These are phyloP conservation scores for Wallemia mellicola DNA, from an alignment of 1,284 basidiomycete genomes.

Conservation along the genomic window DNA sequence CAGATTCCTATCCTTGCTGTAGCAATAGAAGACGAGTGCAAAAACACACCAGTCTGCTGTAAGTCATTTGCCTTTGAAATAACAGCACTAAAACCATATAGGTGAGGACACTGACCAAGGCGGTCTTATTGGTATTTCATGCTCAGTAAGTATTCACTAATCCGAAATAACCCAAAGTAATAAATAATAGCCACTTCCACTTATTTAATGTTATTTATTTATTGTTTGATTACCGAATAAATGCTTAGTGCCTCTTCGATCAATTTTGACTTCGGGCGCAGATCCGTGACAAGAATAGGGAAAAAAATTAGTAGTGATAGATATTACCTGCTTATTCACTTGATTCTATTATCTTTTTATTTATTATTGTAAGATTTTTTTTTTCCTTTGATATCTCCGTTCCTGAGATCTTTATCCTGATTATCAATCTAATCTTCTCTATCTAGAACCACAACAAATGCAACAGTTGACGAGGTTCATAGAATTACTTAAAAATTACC, in stretches of 20 bases:
- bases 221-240: background rate
- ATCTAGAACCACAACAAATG: background rate
- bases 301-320: no score
- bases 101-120: background rate
- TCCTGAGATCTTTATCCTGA: background rate
- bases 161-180: no score
- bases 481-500: background rate
- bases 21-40: background rate
- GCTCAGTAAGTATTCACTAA: background rate
- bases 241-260: no score
- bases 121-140: background rate
- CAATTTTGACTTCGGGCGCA: no score
- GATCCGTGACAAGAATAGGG: no score
- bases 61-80: background rate
- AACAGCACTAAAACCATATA: background rate
- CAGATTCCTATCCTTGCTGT: background rate
- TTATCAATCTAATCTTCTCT: background rate
- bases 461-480: background rate
- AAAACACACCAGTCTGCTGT: background rate
- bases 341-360: no score
- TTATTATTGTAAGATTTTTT: no score
- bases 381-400: background rate
- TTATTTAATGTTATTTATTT: background rate
- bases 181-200: background rate
- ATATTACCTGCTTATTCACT: background rate